Percentiles rank a stretch among this genome's conserved stretches.
These are phyloP conservation scores for Mangifera indica DNA, from an alignment of 345 rosid genomes.

Conservation along the genomic window DNA sequence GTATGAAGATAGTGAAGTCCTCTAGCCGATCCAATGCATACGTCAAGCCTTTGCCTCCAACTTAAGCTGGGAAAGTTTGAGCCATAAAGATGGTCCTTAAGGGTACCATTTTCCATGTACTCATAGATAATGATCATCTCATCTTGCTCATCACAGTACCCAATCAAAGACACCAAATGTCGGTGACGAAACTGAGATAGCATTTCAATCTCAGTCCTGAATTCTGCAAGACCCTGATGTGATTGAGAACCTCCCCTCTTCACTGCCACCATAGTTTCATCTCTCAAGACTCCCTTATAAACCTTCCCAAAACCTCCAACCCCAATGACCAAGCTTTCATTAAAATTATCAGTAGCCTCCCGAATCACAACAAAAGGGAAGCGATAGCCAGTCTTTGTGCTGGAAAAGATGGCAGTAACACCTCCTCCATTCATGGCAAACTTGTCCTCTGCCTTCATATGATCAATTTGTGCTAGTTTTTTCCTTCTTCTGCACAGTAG, in stretches of 20 bases:
- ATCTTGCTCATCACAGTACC: slow-evolving; percentile 56
- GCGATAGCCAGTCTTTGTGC: slow-evolving; percentile 51
- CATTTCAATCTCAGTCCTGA: slow-evolving; percentile 69
- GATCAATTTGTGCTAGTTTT: slow-evolving; percentile 26
- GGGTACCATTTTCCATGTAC: slow-evolving; percentile 70
- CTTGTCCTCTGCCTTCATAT: slow-evolving; percentile 29
- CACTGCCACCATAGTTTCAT: slow-evolving; percentile 57
- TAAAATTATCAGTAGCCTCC: slow-evolving; percentile 59
- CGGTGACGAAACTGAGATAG: slow-evolving; percentile 68
- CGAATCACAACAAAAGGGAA: slow-evolving; percentile 49
- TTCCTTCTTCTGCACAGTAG: slow-evolving; percentile 33
- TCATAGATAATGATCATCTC: slow-evolving; percentile 77
- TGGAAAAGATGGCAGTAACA: slow-evolving; percentile 38
- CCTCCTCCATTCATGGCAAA: slow-evolving; percentile 22
- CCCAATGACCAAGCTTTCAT: slow-evolving; percentile 51
- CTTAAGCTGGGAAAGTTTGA: slow-evolving; percentile 37
- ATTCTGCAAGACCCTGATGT: slow-evolving; percentile 55
- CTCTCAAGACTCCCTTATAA: slow-evolving; percentile 54
- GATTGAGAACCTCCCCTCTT: slow-evolving; percentile 61
- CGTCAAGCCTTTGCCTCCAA: slow-evolving; percentile 64
- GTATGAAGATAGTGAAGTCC: slow-evolving; percentile 82
- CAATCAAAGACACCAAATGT: slow-evolving; percentile 66
- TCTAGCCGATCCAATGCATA: slow-evolving; percentile 67
- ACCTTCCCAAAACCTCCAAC: slow-evolving; percentile 78
- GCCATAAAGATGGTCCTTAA: slow-evolving; percentile 57